A percentile compares a stretch with the other conserved stretches of the same genome.
Evolutionary conservation across 331 rosid genomes (phyloP).

Genomic region (Ulmus americana): DNA sequence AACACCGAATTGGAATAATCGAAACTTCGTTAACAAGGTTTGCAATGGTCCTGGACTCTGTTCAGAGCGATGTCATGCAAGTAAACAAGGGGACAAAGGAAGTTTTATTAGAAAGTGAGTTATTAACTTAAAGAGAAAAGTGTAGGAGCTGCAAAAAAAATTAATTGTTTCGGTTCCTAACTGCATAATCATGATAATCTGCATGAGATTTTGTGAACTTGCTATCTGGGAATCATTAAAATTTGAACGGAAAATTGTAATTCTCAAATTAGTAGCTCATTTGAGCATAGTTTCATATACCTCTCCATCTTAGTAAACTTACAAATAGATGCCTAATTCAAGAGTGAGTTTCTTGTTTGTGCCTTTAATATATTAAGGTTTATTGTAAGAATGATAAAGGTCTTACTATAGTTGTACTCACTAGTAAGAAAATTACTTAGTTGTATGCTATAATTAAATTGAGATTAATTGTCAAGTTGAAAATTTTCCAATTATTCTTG

Average conservation of each 20-base stretch:
- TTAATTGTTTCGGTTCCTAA: not conserved
- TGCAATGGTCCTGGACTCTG: conserved; percentile 86
- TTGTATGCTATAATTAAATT: not conserved
- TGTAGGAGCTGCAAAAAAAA: conserved; percentile 5
- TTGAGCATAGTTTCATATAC: not conserved
- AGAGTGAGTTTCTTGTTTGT: not conserved
- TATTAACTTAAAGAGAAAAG: conserved; percentile 9
- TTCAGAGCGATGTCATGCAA: conserved; percentile 79
- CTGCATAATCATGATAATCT: not conserved
- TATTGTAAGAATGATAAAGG: not conserved
- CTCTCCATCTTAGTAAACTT: not conserved
- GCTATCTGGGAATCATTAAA: not conserved
- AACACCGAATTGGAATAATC: conserved; percentile 70
- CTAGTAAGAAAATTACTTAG: not conserved
- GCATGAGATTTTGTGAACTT: not conserved
- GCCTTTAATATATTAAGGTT: not conserved
- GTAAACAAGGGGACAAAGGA: conserved; percentile 81
- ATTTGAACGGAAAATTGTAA: too few relatives aligned
- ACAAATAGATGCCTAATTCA: not conserved
- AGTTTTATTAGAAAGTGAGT: conserved; percentile 67
- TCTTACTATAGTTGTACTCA: not conserved
- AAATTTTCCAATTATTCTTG: too few relatives aligned
- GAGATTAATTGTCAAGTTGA: too few relatives aligned
- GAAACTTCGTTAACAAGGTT: conserved; percentile 81
- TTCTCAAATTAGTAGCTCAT: not conserved